Percentiles rank a stretch among this genome's conserved stretches.
These are phyloP conservation scores for Candida glaebosa DNA, from an alignment of 805 yeast genomes.

Conservation along the genomic window DNA sequence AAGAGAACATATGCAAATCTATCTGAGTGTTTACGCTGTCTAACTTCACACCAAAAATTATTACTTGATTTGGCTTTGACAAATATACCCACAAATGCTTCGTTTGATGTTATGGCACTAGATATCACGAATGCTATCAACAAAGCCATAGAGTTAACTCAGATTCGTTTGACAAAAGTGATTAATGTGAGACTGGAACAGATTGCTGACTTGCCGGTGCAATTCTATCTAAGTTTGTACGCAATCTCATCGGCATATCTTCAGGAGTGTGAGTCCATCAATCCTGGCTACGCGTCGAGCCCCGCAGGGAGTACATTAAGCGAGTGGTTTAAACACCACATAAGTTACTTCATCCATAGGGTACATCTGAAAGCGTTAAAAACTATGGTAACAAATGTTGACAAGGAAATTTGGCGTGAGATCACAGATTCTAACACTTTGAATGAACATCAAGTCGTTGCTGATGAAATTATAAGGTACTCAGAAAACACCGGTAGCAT, in stretches of 20 bases:
- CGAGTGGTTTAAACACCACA: conserved; percentile 64
- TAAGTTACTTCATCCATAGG: conserved; percentile 53
- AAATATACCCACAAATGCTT: conserved; percentile 20
- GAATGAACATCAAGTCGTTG: conserved; percentile 17
- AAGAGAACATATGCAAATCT: conserved; percentile 55
- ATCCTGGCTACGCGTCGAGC: conserved; percentile 59
- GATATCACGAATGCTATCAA: conserved; percentile 67
- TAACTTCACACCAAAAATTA: conserved; percentile 75
- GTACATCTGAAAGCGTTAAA: conserved; percentile 52
- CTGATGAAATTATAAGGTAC: conserved; percentile 24
- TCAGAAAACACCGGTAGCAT: conserved; percentile 21
- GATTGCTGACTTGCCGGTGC: conserved; percentile 52
- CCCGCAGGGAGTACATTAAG: conserved; percentile 52
- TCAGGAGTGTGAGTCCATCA: conserved; percentile 77
- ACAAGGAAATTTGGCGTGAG: conserved; percentile 79
- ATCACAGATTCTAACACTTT: conserved; percentile 47
- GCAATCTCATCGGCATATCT: conserved; percentile 66
- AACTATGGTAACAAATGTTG: conserved; percentile 47
- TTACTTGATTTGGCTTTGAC: conserved; percentile 64
- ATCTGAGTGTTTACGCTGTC: conserved; percentile 69
- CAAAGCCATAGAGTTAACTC: conserved; percentile 67
- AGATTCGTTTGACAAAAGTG: conserved; percentile 72
- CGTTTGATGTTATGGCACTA: conserved; percentile 49
- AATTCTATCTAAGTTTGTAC: conserved; percentile 66
- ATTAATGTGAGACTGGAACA: conserved; percentile 74